A percentile compares a stretch with the other conserved stretches of the same genome.
Conservation (phyloP, 139 green algal genomes). For the Chlamydomonas sp. region DNA sequence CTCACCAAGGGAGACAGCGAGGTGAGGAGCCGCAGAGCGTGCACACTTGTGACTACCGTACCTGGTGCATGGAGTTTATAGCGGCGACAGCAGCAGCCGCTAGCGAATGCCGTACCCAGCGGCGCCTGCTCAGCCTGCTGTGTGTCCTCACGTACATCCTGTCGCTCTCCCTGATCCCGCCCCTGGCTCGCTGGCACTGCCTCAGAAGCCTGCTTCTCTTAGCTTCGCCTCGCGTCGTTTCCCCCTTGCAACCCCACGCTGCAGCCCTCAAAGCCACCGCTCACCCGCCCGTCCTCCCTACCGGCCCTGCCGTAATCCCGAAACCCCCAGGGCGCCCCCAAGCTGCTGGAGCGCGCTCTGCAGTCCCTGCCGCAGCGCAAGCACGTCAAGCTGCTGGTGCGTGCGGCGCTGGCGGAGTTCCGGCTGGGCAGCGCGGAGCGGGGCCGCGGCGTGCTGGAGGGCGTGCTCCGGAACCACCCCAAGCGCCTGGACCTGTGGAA, state of each 20-base stretch:
- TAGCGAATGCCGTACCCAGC: no score
- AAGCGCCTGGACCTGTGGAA: constrained; percentile 96
- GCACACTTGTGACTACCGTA: no score
- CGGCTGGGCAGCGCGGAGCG: constrained; percentile 70
- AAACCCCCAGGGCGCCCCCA: constrained; percentile 21
- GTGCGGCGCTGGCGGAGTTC: constrained; percentile 91
- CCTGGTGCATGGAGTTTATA: no score
- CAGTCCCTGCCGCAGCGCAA: constrained; percentile 86
- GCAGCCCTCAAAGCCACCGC: background rate
- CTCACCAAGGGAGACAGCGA: constrained; percentile 52
- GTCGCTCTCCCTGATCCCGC: no score
- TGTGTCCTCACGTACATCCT: no score
- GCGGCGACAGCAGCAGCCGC: no score
- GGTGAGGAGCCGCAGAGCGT: background rate
- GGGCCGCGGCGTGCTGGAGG: constrained; percentile 89
- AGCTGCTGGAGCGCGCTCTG: constrained; percentile 78
- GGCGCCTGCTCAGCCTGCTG: no score
- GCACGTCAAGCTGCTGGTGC: constrained; percentile 86
- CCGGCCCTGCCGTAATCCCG: background rate
- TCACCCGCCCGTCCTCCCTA: constrained; percentile 38
- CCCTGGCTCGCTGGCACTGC: no score
- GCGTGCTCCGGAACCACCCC: constrained; percentile 92
- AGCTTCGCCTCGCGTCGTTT: no score
- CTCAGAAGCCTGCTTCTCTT: no score
- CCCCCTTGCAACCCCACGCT: no score